phyloP scores from a whole-genome alignment of 495 filamentous ascomycete species.

The Melanomma pulvis-pyrius region DNA sequence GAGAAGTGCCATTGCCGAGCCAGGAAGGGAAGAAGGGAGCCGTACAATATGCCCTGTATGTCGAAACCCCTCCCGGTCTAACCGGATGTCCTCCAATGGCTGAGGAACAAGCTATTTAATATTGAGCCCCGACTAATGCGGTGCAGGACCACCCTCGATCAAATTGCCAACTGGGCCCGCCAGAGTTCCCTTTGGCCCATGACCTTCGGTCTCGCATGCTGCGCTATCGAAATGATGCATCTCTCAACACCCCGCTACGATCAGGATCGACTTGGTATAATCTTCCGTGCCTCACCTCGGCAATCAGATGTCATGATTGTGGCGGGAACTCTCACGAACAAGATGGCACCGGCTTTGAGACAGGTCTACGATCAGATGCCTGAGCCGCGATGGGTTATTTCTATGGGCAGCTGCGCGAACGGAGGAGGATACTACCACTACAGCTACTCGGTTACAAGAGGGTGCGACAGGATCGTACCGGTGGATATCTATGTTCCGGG shows the following conservation, averaged over 20 bases:
- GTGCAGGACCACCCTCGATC: slow-evolving; percentile 82
- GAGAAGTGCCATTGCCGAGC: slow-evolving; percentile 83
- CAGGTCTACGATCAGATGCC: slow-evolving; percentile 99
- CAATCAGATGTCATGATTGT: slow-evolving; percentile 99
- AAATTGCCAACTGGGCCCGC: slow-evolving; percentile 91
- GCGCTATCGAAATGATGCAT: slow-evolving; percentile 98
- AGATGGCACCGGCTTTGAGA: slow-evolving; percentile 93
- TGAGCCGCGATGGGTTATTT: slow-evolving; percentile 89
- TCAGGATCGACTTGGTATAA: slow-evolving; percentile 93
- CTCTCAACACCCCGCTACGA: slow-evolving; percentile 94
- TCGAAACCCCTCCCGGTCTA: background rate
- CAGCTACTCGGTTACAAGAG: slow-evolving; percentile 83
- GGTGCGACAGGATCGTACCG: slow-evolving; percentile 87
- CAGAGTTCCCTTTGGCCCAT: slow-evolving; percentile 95
- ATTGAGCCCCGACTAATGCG: slow-evolving; percentile 29
- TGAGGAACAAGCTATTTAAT: background rate
- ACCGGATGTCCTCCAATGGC: background rate
- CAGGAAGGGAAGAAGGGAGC: slow-evolving; percentile 93
- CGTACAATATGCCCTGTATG: slow-evolving; percentile 96
- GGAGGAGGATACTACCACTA: slow-evolving; percentile 96
- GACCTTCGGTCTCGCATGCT: slow-evolving; percentile 97
- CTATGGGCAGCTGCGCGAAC: slow-evolving; percentile 90
- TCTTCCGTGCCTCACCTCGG: slow-evolving; percentile 92
- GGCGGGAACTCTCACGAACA: slow-evolving; percentile 93
- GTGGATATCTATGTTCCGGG: slow-evolving; percentile 93